Percentiles rank a stretch among this genome's conserved stretches.
These are phyloP conservation scores for Trichoderma cornu-damae DNA, from an alignment of 2,329 filamentous ascomycete genomes.

Conservation along the genomic window DNA sequence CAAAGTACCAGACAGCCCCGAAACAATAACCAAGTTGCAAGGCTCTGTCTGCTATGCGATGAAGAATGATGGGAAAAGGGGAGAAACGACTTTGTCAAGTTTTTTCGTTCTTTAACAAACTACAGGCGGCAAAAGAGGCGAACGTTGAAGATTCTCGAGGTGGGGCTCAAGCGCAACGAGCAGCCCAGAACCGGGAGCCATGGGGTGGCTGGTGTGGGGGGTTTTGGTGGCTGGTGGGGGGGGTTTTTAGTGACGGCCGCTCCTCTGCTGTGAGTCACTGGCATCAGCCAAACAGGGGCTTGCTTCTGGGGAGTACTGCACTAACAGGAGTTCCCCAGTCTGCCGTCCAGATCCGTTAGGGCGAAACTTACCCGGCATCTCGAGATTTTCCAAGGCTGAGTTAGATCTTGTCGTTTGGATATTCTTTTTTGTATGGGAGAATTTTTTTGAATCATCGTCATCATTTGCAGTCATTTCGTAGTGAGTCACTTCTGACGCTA, in stretches of 20 bases:
- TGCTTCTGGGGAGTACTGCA: not conserved
- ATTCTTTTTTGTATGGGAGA: not conserved
- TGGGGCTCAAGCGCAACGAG: constrained; percentile 3
- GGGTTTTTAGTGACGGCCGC: not conserved
- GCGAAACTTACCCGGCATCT: not conserved
- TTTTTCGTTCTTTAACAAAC: not conserved
- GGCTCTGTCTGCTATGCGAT: not conserved
- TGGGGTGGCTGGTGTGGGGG: not conserved
- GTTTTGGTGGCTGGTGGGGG: too few relatives aligned
- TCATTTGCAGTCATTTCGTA: not conserved
- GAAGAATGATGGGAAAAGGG: not conserved
- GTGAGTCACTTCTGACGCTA: not conserved
- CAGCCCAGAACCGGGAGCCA: not conserved
- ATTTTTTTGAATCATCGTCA: not conserved
- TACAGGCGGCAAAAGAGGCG: not conserved
- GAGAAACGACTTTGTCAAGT: not conserved
- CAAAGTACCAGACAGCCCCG: not conserved
- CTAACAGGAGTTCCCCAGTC: not conserved
- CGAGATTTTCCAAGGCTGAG: not conserved
- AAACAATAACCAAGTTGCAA: not conserved
- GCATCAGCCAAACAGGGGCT: not conserved
- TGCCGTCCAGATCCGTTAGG: not conserved
- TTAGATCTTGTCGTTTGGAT: not conserved
- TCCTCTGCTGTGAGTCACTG: constrained; percentile 5
- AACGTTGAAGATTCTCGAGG: not conserved